Evolutionary conservation across 345 rosid species (phyloP).

Genomic region (Gossypium ekmanianum): DNA sequence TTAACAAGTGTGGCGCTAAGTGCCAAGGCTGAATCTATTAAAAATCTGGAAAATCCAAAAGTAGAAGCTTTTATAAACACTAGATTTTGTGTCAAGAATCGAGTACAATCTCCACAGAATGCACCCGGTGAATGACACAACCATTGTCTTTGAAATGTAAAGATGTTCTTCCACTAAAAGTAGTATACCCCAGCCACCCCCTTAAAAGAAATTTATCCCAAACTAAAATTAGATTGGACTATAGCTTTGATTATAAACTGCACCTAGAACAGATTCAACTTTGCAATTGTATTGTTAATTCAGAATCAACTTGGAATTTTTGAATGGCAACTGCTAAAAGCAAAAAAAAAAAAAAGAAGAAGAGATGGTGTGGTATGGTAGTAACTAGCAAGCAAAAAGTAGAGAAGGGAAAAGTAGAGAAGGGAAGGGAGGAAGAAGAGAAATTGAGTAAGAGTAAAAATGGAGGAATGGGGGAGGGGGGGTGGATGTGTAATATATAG

Average conservation of each 20-base stretch:
- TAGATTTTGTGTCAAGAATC: slow-evolving; percentile 48
- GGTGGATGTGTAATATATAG: not conserved
- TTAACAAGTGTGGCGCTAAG: slow-evolving; percentile 23
- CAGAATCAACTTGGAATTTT: not conserved
- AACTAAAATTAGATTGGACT: slow-evolving; percentile 1
- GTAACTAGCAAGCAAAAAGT: not conserved
- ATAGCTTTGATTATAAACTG: slow-evolving; percentile 9
- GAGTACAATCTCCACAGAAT: slow-evolving; percentile 49
- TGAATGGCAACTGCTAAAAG: not conserved
- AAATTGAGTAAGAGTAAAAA: slow-evolving; percentile 8
- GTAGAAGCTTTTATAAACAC: slow-evolving; percentile 54
- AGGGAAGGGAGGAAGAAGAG: not conserved
- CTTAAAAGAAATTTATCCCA: slow-evolving; percentile 18
- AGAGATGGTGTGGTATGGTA: not conserved
- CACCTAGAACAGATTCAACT: slow-evolving; percentile 24
- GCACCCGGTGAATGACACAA: slow-evolving; percentile 48
- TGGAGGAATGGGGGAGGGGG: not conserved
- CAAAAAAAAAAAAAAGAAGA: not conserved
- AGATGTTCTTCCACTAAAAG: slow-evolving; percentile 27
- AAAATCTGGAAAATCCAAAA: slow-evolving; percentile 78
- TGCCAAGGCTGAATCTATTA: slow-evolving; percentile 47
- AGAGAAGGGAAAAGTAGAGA: not conserved
- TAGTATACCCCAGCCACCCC: slow-evolving; percentile 22
- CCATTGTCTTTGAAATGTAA: slow-evolving; percentile 47
- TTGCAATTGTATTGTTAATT: not conserved